Conservation (phyloP, 495 filamentous ascomycete species). For the Talaromyces trachyspermus region DNA sequence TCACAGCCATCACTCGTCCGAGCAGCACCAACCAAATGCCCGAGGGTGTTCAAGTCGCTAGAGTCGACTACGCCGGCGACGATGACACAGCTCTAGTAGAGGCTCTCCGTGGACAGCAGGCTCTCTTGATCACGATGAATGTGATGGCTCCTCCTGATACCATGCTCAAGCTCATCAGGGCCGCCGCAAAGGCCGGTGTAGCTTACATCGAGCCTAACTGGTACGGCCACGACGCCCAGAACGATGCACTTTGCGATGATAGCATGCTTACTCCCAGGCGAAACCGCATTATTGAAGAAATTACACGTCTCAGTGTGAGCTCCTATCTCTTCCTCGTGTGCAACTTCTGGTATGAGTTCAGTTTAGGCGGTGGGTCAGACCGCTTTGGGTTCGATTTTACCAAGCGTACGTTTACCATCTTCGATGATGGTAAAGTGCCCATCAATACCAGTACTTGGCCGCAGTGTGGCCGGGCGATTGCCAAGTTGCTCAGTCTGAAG, state of each 20-base stretch:
- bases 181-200: slow-evolving; percentile 55
- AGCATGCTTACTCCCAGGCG: slow-evolving; percentile 13
- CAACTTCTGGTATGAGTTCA: slow-evolving; percentile 50
- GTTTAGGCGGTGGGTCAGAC: slow-evolving; percentile 18
- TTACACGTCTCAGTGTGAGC: slow-evolving; percentile 36
- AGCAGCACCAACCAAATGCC: slow-evolving; percentile 33
- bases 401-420: slow-evolving; percentile 29
- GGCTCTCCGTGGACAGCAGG: slow-evolving; percentile 45
- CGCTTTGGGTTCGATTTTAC: slow-evolving; percentile 42
- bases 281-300: slow-evolving; percentile 14
- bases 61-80: slow-evolving; percentile 41
- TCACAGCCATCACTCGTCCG: slow-evolving; percentile 45
- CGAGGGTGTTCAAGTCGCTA: slow-evolving; percentile 28
- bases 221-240: slow-evolving; percentile 35
- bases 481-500: slow-evolving; percentile 33
- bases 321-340: slow-evolving; percentile 42
- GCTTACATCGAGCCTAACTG: slow-evolving; percentile 56
- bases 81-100: slow-evolving; percentile 27
- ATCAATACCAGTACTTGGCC: slow-evolving; percentile 35
- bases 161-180: slow-evolving; percentile 44
- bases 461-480: slow-evolving; percentile 40
- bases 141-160: slow-evolving; percentile 30
- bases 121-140: slow-evolving; percentile 51
- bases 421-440: slow-evolving; percentile 38
- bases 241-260: slow-evolving; percentile 31